These are phyloP conservation scores for Escovopsis sp. DNA, from an alignment of 2,329 filamentous ascomycete species.

Conservation along the genomic window DNA sequence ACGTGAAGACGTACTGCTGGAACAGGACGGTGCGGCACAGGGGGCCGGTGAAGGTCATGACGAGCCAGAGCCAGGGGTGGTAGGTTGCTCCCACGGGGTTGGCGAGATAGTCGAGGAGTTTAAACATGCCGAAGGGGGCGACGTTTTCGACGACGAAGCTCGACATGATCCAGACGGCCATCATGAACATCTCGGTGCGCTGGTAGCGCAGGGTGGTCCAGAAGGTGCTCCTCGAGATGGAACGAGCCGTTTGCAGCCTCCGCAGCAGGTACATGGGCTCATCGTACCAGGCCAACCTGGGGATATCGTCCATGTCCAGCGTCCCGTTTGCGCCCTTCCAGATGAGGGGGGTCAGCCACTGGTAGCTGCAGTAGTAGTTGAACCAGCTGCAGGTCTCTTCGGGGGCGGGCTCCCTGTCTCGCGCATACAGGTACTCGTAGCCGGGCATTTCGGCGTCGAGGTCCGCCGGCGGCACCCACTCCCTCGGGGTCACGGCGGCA, in stretches of 20 bases:
- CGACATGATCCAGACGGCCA: constrained; percentile 27
- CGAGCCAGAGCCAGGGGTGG: constrained; percentile 37
- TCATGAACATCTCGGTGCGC: constrained; percentile 26
- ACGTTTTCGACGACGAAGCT: constrained; percentile 32
- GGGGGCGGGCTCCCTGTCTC: constrained; percentile 25
- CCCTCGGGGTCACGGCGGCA: constrained; percentile 31
- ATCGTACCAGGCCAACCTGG: constrained; percentile 38
- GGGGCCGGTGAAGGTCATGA: constrained; percentile 38
- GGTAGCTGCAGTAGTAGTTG: constrained; percentile 35
- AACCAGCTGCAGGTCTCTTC: constrained; percentile 41
- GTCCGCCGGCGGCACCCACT: constrained; percentile 30
- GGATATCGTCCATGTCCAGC: constrained; percentile 33
- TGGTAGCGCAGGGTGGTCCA: constrained; percentile 31
- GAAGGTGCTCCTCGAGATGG: constrained; percentile 27
- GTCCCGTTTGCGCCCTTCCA: constrained; percentile 30
- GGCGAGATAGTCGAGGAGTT: constrained; percentile 36
- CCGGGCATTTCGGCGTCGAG: constrained; percentile 24
- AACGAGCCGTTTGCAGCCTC: constrained; percentile 28
- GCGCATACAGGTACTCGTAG: constrained; percentile 12
- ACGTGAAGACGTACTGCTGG: constrained; percentile 43
- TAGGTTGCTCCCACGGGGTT: constrained; percentile 28
- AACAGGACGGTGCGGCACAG: constrained; percentile 31
- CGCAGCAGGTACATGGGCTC: constrained; percentile 34
- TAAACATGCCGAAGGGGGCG: constrained; percentile 38
- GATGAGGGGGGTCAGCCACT: constrained; percentile 34